phyloP scores from a whole-genome alignment of 768 basidiomycete genomes.

The Terana coerulea region DNA sequence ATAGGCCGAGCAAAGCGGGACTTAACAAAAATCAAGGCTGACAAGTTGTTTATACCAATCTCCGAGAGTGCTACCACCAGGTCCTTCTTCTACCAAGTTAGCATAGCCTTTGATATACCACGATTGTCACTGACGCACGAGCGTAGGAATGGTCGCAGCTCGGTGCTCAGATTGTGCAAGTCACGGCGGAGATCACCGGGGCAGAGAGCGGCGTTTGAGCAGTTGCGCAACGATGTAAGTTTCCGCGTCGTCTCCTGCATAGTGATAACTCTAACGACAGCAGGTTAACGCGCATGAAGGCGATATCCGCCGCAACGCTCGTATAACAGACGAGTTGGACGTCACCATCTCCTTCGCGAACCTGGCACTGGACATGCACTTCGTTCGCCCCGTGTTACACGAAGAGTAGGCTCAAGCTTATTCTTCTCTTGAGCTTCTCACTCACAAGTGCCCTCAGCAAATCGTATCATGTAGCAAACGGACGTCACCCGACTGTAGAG shows the following conservation, averaged over 20 bases:
- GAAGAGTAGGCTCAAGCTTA: conserved; percentile 59
- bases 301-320: conserved; percentile 67
- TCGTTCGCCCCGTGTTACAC: conserved; percentile 65
- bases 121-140: neutral
- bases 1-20: conserved; percentile 64
- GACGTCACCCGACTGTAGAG: conserved; percentile 93
- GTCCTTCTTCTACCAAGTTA: conserved; percentile 63
- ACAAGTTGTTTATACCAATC: conserved; percentile 52
- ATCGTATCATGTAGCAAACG: conserved; percentile 67
- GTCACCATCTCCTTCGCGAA: conserved; percentile 77
- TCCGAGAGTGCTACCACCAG: conserved; percentile 64
- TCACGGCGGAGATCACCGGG: conserved; percentile 42
- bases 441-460: conserved; percentile 32
- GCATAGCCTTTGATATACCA: neutral
- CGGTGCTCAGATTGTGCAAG: conserved; percentile 63
- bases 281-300: conserved; percentile 61
- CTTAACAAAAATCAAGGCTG: conserved; percentile 40
- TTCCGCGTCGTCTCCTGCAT: neutral
- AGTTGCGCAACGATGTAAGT: conserved; percentile 61
- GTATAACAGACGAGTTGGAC: conserved; percentile 84
- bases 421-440: neutral
- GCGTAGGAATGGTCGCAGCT: conserved; percentile 70
- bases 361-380: conserved; percentile 73
- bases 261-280: neutral
- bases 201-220: conserved; percentile 72